Base-by-base conservation (phyloP, 306 rosid genomes). In the Prunus fruticosa region DNA sequence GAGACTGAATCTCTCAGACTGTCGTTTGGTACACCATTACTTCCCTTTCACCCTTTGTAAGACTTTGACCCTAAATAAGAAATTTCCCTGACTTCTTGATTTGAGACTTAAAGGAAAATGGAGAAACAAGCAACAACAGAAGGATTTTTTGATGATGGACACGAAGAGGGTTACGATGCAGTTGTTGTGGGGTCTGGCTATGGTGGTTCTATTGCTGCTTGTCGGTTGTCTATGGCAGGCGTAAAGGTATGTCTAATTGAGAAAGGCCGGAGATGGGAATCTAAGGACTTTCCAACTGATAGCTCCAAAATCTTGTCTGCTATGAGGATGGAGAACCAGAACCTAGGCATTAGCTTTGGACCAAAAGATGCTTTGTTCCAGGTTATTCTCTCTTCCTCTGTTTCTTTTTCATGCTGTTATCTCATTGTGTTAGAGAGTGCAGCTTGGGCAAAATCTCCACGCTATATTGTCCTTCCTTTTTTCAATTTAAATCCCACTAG, bases 131-230 rank as follows among this genome's bases (percentile, higher is more conserved):
- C 28, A 19, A 28, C 2, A 5, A 1, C 10, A 19, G 45, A 73
- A 10, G 68, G 6, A 23, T 45, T 38, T 41, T 16, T 66, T 43
- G 79, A 53, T 28, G 54, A 77, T 72, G 82, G 66, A 66, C 76
- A 76, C 45, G 81, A 73, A 46, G 61, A n/a, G 23, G 32, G 71
- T 58, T 79, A 65, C n/a, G 87, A 76, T 67, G 79, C 87, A 2
- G 53, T 83, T 67, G 87, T 83, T 72, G 76, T 79, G 68, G 72
- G 80, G 50, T 84, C 84, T 76, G 80, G 84, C 49, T 80, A 80
- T 64, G 83, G 82, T 2, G 85, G 80, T 58, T 78, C 81, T 64
- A 82, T 84, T 34, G 82, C 82, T 47, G 78, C 82, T 73, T 80
- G 87, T 74, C 57, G 71, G 57, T 74, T 80, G 80, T 74, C 84